Evolutionary conservation across 108 stramenopile species (phyloP), one percentile per base, ranked within the genome.

Genomic region (Skeletonema costatum): DNA sequence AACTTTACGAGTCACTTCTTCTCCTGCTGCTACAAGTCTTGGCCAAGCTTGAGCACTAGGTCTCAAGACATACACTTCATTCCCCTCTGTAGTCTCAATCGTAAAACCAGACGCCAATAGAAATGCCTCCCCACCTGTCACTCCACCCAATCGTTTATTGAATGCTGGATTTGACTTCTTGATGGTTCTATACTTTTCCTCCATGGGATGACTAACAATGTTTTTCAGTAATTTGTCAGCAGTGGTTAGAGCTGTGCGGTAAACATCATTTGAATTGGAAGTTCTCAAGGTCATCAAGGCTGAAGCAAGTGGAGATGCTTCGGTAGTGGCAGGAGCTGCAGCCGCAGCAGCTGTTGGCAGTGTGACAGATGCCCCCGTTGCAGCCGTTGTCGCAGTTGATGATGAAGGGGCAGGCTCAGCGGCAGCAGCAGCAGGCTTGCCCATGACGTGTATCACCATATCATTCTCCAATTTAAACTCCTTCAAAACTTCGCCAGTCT

Each of bases 371-470:
- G 78, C 78, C 21, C 74, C 78, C 14, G 82, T 46, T n/a, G 74
- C 38, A 3, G 66, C 14, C 1, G 63, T 17, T 8, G 60, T 14
- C 0, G 68, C 19, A 1, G 32, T 21, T 53, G 41, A 12, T 10
- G 73, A 25, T 19, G 73, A 32, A 30, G 60, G 50, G 14, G 65
- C 9, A 31, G 77, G 11, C 32, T 44, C 31, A 11, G 66, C 50
- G 7, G 36, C 38, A 30, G 65, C 39, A 16, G 76, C 56, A 16
- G 76, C 51, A 32, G 91, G 91, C 56, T 90, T 95, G 31, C 94
- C 95, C 92, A 96, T 90, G 72, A 92, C 93, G 74, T 93, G 95
- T 62, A 96, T 70, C 17, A 96, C 92, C 70, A 86, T 90, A 10
- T 87, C 95, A 11, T 91, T 63, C 69, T 92, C 90, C 39, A 96